These are phyloP conservation scores for Funneliformis geosporum DNA, from an alignment of 192 early-diverging fungal genomes.

Conservation along the genomic window DNA sequence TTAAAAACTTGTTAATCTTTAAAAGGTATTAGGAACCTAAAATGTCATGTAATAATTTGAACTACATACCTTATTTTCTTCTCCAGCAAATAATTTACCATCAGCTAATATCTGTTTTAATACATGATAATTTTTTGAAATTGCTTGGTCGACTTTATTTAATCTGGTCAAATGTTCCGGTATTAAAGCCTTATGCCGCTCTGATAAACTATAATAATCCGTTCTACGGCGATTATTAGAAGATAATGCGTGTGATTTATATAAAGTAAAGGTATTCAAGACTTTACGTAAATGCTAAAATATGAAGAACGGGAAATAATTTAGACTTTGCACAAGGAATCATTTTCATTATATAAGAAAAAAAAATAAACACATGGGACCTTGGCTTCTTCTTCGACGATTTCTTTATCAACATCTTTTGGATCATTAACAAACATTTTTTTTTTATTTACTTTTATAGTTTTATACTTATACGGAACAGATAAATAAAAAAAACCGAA, in stretches of 20 bases:
- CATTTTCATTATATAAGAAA: not conserved
- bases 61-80: slow-evolving; percentile 27
- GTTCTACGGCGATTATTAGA: slow-evolving; percentile 63
- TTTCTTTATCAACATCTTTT: not conserved
- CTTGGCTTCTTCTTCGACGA: slow-evolving; percentile 5
- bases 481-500: not conserved
- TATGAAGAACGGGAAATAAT: not conserved
- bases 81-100: slow-evolving; percentile 47
- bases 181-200: slow-evolving; percentile 61
- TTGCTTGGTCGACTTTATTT: slow-evolving; percentile 57
- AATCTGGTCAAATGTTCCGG: slow-evolving; percentile 65
- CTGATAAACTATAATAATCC: slow-evolving; percentile 60
- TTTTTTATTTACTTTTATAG: not conserved
- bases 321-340: not conserved
- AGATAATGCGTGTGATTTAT: slow-evolving; percentile 61
- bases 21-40: slow-evolving; percentile 35
- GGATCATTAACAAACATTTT: slow-evolving; percentile 15
- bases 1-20: slow-evolving; percentile 18
- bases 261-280: slow-evolving; percentile 60
- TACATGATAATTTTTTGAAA: slow-evolving; percentile 60
- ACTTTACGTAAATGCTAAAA: slow-evolving; percentile 54
- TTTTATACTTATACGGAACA: not conserved
- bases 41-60: not conserved
- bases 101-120: slow-evolving; percentile 55
- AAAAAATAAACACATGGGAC: not conserved